These are phyloP conservation scores for Cyberlindnera mrakii DNA, from an alignment of 805 yeast genomes.

Conservation along the genomic window DNA sequence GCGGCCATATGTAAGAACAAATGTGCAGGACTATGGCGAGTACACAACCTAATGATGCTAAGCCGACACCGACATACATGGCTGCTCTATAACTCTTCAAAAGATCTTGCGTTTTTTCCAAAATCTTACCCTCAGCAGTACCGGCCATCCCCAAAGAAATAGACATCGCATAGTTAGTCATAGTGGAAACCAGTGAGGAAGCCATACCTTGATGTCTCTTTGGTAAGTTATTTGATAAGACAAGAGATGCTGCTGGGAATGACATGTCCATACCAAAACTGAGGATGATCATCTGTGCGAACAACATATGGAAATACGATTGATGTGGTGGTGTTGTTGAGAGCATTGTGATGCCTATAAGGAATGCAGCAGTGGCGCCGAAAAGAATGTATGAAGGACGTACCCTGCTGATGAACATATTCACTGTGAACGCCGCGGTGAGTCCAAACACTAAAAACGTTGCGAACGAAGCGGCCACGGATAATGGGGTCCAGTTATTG, in stretches of 20 bases:
- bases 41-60: conserved; percentile 41
- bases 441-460: conserved; percentile 49
- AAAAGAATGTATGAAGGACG: conserved; percentile 47
- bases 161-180: conserved; percentile 66
- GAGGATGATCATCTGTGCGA: conserved; percentile 49
- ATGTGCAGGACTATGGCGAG: conserved; percentile 6
- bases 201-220: conserved; percentile 70
- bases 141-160: conserved; percentile 66
- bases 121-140: conserved; percentile 48
- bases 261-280: conserved; percentile 77
- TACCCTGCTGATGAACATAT: conserved; percentile 37
- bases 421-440: conserved; percentile 48
- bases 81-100: conserved; percentile 51
- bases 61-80: conserved; percentile 54
- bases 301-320: conserved; percentile 49
- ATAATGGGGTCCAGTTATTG: conserved; percentile 41
- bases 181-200: conserved; percentile 65
- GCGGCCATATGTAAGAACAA: conserved; percentile 8
- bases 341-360: conserved; percentile 46
- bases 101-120: conserved; percentile 18
- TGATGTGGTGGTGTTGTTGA: conserved; percentile 54
- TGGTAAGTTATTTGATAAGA: conserved; percentile 55
- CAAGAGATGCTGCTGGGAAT: conserved; percentile 68
- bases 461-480: conserved; percentile 38
- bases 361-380: conserved; percentile 47